Percentiles rank a stretch among this genome's conserved stretches.
phyloP scores from a whole-genome alignment of 1,139 yeast genomes.

The Protomyces macrosporus region DNA sequence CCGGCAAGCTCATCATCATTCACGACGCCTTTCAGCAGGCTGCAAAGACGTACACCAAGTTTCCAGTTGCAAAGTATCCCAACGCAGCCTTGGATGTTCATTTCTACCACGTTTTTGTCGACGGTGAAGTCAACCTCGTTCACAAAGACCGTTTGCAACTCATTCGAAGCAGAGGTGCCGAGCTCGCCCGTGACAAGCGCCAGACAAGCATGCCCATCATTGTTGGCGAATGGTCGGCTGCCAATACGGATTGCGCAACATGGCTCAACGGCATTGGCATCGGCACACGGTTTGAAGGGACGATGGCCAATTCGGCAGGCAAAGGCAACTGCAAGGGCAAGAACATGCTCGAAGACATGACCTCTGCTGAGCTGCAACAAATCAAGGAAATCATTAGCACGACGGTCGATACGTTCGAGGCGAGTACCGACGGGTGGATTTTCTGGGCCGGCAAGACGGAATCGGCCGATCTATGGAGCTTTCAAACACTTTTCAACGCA shows the following conservation, averaged over 20 bases:
- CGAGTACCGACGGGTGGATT: slow-evolving; percentile 64
- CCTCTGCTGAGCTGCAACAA: slow-evolving; percentile 33
- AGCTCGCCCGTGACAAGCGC: slow-evolving; percentile 47
- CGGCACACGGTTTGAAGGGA: slow-evolving; percentile 81
- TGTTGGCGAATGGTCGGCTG: slow-evolving; percentile 91
- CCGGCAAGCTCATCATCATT: slow-evolving; percentile 43
- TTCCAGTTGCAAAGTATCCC: slow-evolving; percentile 24
- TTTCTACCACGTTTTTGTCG: slow-evolving; percentile 77
- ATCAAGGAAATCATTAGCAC: slow-evolving; percentile 77
- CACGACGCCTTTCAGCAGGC: slow-evolving; percentile 53
- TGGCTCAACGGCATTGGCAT: slow-evolving; percentile 90
- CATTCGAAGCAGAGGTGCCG: background rate
- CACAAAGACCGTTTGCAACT: slow-evolving; percentile 53
- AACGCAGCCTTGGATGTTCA: slow-evolving; percentile 17
- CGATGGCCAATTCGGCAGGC: slow-evolving; percentile 47
- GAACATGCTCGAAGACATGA: slow-evolving; percentile 33
- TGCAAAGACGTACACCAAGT: slow-evolving; percentile 1
- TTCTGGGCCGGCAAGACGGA: slow-evolving; percentile 95
- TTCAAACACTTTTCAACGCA: slow-evolving; percentile 50
- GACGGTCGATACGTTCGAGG: slow-evolving; percentile 75
- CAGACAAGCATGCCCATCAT: slow-evolving; percentile 49
- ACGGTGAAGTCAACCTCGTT: slow-evolving; percentile 52
- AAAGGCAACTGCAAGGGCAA: slow-evolving; percentile 55
- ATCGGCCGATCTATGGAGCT: slow-evolving; percentile 77
- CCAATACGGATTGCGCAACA: slow-evolving; percentile 75